phyloP scores from a whole-genome alignment of 1,284 basidiomycete species.

The Marasmius fiardii region DNA sequence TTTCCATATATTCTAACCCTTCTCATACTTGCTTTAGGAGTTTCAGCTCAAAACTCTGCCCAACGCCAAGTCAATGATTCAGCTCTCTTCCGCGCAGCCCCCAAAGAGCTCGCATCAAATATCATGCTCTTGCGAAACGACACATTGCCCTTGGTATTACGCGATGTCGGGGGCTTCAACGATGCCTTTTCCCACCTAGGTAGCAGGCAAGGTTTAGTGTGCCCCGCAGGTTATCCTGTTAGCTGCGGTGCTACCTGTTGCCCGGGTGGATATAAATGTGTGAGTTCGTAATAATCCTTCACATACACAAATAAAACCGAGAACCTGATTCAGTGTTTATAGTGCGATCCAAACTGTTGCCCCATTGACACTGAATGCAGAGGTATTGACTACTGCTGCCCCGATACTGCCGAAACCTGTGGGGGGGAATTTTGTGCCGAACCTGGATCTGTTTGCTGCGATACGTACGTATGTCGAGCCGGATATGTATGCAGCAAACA shows the following conservation, averaged over 20 bases:
- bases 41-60: too few relatives aligned
- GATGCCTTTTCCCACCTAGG: not conserved
- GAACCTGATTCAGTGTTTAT: not conserved
- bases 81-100: not conserved
- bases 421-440: not conserved
- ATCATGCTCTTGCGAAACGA: not conserved
- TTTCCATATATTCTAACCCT: too few relatives aligned
- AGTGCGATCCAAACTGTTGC: not conserved
- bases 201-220: not conserved
- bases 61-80: too few relatives aligned
- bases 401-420: not conserved
- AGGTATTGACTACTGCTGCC: not conserved
- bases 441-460: not conserved
- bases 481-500: not conserved
- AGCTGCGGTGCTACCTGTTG: not conserved
- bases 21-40: too few relatives aligned
- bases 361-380: not conserved
- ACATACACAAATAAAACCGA: not conserved
- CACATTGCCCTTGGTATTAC: not conserved
- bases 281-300: not conserved
- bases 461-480: not conserved
- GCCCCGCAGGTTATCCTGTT: slow-evolving; percentile 1
- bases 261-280: not conserved
- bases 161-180: not conserved
- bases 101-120: not conserved